phyloP scores from a whole-genome alignment of 2,329 filamentous ascomycete genomes.

The Albifimbria verrucaria region DNA sequence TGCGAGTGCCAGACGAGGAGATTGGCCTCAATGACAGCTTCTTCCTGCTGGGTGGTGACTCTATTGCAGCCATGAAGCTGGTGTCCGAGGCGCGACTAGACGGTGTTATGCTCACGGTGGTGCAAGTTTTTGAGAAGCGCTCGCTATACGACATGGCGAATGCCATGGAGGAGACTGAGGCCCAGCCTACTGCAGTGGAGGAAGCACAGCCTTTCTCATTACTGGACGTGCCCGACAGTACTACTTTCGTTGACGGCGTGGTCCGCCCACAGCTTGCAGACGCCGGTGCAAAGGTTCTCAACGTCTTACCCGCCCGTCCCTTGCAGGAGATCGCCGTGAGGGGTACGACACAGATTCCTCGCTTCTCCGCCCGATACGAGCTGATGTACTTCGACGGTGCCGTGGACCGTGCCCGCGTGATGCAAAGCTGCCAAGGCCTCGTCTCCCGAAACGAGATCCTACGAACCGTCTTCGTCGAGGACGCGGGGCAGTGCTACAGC shows the following conservation, averaged over 20 bases:
- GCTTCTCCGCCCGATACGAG: constrained; percentile 62
- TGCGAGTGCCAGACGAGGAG: constrained; percentile 39
- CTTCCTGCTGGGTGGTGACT: constrained; percentile 59
- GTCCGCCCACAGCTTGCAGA: constrained; percentile 51
- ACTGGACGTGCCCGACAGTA: constrained; percentile 35
- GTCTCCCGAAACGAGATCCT: constrained; percentile 61
- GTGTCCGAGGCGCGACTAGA: constrained; percentile 51
- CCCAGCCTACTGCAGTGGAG: constrained; percentile 13
- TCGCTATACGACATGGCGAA: constrained; percentile 51
- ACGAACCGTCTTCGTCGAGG: constrained; percentile 60
- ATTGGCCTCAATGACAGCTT: constrained; percentile 56
- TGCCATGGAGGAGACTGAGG: constrained; percentile 35
- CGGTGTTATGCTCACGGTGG: constrained; percentile 48
- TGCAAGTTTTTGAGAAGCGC: constrained; percentile 50
- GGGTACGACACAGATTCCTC: constrained; percentile 53
- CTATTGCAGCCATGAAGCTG: constrained; percentile 58
- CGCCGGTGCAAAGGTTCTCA: constrained; percentile 46
- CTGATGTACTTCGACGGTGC: constrained; percentile 57
- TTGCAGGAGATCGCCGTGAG: constrained; percentile 57
- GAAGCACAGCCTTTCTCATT: constrained; percentile 48
- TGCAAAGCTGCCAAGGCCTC: constrained; percentile 49
- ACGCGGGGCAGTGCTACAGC: constrained; percentile 47
- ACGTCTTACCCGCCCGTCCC: constrained; percentile 57
- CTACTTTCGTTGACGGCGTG: constrained; percentile 41
- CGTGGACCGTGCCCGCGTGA: constrained; percentile 46